Conservation (phyloP, 257 asterid species). For the Solanum tarapatanum region DNA sequence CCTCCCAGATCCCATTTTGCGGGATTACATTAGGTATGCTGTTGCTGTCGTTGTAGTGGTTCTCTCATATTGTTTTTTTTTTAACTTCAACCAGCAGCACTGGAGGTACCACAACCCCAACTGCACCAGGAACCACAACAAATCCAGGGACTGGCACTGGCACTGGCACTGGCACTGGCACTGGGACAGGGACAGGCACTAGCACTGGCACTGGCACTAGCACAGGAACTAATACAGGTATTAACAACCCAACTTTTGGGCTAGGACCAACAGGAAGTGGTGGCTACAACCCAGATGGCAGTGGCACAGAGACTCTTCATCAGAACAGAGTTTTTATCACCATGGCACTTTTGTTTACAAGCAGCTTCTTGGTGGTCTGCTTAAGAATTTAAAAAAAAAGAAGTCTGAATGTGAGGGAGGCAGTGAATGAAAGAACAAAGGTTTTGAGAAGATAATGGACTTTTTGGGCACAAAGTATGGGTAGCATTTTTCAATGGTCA, state of each 20-base stretch:
- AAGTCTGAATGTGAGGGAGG: neutral
- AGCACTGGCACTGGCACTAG: rapidly evolving
- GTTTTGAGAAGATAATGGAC: neutral
- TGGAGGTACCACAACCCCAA: slow-evolving; percentile 16
- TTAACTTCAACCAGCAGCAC: slow-evolving; percentile 8
- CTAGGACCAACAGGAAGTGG: slow-evolving; percentile 11
- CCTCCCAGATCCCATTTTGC: neutral
- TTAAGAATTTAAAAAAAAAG: neutral
- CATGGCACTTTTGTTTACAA: neutral
- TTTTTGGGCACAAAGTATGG: neutral
- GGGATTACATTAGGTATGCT: neutral
- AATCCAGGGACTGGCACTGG: neutral
- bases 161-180: rapidly evolving
- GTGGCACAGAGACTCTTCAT: neutral
- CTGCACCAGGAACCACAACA: slow-evolving; percentile 7
- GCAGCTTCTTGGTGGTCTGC: neutral
- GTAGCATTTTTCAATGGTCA: neutral
- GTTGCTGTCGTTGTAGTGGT: neutral
- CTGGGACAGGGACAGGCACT: rapidly evolving
- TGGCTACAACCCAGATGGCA: slow-evolving; percentile 1
- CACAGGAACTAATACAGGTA: neutral
- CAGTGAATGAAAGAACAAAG: neutral
- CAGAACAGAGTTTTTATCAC: neutral
- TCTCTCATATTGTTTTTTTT: neutral
- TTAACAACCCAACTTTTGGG: neutral